Conservation (phyloP, 768 basidiomycete species). For the Asterophora parasitica region DNA sequence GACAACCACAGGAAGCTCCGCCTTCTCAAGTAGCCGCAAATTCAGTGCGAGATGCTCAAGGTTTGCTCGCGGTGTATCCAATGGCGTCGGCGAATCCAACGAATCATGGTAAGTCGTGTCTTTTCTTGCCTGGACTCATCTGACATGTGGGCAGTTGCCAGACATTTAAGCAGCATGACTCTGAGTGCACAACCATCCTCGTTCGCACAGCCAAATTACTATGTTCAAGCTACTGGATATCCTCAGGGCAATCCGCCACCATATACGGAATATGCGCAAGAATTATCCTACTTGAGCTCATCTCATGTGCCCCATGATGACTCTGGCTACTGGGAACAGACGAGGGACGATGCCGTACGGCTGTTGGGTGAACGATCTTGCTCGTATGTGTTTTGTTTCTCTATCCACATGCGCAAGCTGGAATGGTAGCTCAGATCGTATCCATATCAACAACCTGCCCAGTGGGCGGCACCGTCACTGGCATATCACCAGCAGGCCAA, state of each 20-base stretch:
- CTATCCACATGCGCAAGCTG: slow-evolving; percentile 19
- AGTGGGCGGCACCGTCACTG: slow-evolving; percentile 38
- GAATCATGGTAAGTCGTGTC: slow-evolving; percentile 51
- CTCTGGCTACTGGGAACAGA: slow-evolving; percentile 59
- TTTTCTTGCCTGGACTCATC: not conserved
- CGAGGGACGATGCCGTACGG: slow-evolving; percentile 56
- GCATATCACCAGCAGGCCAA: slow-evolving; percentile 44
- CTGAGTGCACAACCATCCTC: slow-evolving; percentile 57
- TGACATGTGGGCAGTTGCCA: slow-evolving; percentile 42
- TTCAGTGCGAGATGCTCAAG: slow-evolving; percentile 64
- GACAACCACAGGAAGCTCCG: slow-evolving; percentile 16
- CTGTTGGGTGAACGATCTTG: slow-evolving; percentile 51
- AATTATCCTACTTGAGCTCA: slow-evolving; percentile 52
- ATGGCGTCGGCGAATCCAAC: slow-evolving; percentile 76
- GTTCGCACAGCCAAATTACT: slow-evolving; percentile 55
- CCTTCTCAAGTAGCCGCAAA: slow-evolving; percentile 29
- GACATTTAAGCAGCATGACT: slow-evolving; percentile 60
- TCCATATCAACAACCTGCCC: slow-evolving; percentile 35
- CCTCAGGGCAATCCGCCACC: slow-evolving; percentile 43
- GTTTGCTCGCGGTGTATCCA: slow-evolving; percentile 63
- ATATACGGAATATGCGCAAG: slow-evolving; percentile 66
- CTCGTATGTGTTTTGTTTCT: slow-evolving; percentile 35
- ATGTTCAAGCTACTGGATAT: slow-evolving; percentile 30
- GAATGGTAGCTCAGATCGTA: slow-evolving; percentile 30
- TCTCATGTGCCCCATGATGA: slow-evolving; percentile 39